Evolutionary conservation across 768 basidiomycete genomes (phyloP).

Genomic region (Tricholomella constricta): DNA sequence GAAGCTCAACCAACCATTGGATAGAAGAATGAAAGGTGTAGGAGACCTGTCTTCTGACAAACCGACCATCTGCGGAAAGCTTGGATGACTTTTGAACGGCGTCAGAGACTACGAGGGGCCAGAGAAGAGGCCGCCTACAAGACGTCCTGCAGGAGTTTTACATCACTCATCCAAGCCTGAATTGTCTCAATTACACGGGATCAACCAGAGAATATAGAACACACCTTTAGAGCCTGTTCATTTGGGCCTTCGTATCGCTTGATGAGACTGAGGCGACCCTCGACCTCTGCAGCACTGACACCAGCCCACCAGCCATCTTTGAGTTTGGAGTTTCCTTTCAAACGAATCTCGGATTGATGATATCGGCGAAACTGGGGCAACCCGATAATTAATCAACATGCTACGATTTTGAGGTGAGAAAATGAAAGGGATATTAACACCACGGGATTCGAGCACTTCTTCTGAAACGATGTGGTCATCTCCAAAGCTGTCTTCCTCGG

Average conservation of each 20-base stretch:
- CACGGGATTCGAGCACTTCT: constrained; percentile 30
- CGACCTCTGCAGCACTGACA: constrained; percentile 39
- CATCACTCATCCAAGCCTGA: constrained; percentile 51
- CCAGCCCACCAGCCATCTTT: constrained; percentile 53
- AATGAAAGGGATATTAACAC: constrained; percentile 24
- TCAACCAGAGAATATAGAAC: not conserved
- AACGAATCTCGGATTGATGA: constrained; percentile 48
- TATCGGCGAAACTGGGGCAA: constrained; percentile 46
- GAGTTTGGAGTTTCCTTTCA: constrained; percentile 37
- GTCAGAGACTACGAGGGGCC: not conserved
- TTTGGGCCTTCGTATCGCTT: constrained; percentile 46
- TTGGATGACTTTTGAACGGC: constrained; percentile 42
- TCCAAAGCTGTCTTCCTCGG: constrained; percentile 4
- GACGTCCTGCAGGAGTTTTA: constrained; percentile 51
- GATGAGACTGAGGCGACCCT: constrained; percentile 41
- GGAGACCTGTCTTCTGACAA: constrained; percentile 46
- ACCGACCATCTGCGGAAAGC: constrained; percentile 54
- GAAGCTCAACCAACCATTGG: constrained; percentile 37
- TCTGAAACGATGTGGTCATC: constrained; percentile 18
- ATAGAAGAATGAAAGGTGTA: constrained; percentile 54
- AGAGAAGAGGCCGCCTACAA: constrained; percentile 34
- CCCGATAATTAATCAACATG: not conserved
- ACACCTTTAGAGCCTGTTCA: constrained; percentile 33
- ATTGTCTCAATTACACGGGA: not conserved
- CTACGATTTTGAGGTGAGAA: not conserved